Percentiles rank a stretch among this genome's conserved stretches.
These are phyloP conservation scores for Selenicereus undatus DNA, from an alignment of 148 eudicot species.

Conservation along the genomic window DNA sequence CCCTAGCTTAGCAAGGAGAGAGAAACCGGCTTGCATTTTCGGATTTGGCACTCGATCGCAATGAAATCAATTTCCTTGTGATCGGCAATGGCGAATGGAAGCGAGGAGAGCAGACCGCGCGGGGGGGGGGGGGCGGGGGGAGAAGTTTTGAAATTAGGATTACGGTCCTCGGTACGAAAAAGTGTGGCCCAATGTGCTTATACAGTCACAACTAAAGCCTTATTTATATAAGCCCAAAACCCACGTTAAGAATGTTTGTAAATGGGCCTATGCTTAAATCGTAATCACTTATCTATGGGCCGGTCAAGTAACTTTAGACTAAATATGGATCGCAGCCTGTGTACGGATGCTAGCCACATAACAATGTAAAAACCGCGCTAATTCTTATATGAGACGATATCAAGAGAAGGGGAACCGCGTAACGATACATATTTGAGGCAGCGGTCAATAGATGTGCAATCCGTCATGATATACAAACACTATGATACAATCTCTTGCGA, in stretches of 20 bases:
- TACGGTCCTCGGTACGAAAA: neutral
- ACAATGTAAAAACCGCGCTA: too few species aligned
- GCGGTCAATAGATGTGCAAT: too few species aligned
- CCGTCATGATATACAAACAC: too few species aligned
- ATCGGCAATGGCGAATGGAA: conserved; percentile 9
- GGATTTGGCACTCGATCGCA: neutral
- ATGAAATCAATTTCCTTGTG: neutral
- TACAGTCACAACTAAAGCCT: too few species aligned
- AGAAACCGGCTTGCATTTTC: neutral
- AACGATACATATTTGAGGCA: too few species aligned
- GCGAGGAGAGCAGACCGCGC: neutral
- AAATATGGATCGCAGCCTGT: too few species aligned
- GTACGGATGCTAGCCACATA: too few species aligned
- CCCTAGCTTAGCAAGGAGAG: conserved; percentile 15
- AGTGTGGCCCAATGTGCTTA: neutral
- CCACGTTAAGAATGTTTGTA: neutral
- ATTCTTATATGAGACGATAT: too few species aligned
- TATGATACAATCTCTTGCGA: too few species aligned
- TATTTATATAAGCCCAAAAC: too few species aligned
- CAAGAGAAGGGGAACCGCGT: too few species aligned
- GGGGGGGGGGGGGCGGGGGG: neutral
- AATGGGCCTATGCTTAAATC: neutral
- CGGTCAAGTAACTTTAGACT: neutral
- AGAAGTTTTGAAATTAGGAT: neutral
- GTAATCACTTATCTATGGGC: neutral